Evolutionary conservation across 306 rosid species (phyloP).

Genomic region (Malus domestica): DNA sequence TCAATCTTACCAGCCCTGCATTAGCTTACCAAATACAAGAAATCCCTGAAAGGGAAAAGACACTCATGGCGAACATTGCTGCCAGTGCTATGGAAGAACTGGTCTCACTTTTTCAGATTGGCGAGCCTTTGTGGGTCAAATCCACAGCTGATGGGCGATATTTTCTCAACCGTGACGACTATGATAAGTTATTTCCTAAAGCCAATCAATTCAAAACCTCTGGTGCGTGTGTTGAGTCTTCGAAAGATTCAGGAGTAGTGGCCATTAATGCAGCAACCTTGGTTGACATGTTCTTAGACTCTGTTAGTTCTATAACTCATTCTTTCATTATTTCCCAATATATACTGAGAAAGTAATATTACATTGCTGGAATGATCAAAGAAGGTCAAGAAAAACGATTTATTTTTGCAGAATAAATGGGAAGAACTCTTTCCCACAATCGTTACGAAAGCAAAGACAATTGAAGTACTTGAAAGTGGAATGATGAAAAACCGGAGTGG

Average conservation of each 20-base stretch:
- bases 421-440: constrained; percentile 48
- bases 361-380: not conserved
- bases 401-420: constrained; percentile 54
- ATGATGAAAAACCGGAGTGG: constrained; percentile 33
- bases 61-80: constrained; percentile 32
- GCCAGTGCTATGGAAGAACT: constrained; percentile 46
- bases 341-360: not conserved
- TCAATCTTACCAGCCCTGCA: not conserved
- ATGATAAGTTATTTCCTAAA: constrained; percentile 27
- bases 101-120: constrained; percentile 20
- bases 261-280: constrained; percentile 30
- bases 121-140: constrained; percentile 55
- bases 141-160: constrained; percentile 16
- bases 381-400: not conserved
- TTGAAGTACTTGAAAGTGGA: constrained; percentile 45
- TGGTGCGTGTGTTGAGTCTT: constrained; percentile 35
- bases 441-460: constrained; percentile 40
- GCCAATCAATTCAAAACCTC: constrained; percentile 13
- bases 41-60: constrained; percentile 27
- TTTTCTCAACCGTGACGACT: constrained; percentile 37
- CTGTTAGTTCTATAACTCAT: constrained; percentile 24
- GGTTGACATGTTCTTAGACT: constrained; percentile 46
- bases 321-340: not conserved
- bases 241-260: constrained; percentile 50
- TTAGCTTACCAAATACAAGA: constrained; percentile 1